These are phyloP conservation scores for Talaromyces nanjingensis DNA, from an alignment of 495 filamentous ascomycete species.

Conservation along the genomic window DNA sequence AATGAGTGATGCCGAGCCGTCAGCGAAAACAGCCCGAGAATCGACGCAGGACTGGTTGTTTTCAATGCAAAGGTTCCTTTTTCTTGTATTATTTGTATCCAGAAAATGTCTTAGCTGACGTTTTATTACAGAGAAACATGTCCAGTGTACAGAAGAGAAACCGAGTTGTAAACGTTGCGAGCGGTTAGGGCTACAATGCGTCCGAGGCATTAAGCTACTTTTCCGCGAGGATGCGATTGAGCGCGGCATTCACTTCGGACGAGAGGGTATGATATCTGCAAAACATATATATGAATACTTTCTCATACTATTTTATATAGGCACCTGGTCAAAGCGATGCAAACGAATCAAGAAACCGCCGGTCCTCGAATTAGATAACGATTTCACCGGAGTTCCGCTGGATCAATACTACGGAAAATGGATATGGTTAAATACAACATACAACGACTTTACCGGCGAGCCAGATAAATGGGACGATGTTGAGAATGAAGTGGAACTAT, in stretches of 20 bases:
- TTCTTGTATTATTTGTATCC: not conserved
- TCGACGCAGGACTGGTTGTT: slow-evolving; percentile 15
- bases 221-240: slow-evolving; percentile 18
- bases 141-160: slow-evolving; percentile 17
- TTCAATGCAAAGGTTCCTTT: slow-evolving; percentile 15
- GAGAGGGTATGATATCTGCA: slow-evolving; percentile 11
- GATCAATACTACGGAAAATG: slow-evolving; percentile 11
- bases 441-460: slow-evolving; percentile 5
- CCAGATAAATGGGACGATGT: not conserved
- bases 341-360: slow-evolving; percentile 8
- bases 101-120: not conserved
- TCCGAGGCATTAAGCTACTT: slow-evolving; percentile 12
- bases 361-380: not conserved
- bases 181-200: slow-evolving; percentile 9
- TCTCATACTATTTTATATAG: not conserved
- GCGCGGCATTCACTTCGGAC: slow-evolving; percentile 15
- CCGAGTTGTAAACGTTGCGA: slow-evolving; percentile 15
- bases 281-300: not conserved
- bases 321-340: slow-evolving; percentile 8
- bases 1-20: slow-evolving; percentile 7
- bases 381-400: slow-evolving; percentile 11
- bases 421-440: slow-evolving; percentile 14
- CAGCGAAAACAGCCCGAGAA: slow-evolving; percentile 14
- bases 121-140: slow-evolving; percentile 11
- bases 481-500: not conserved